Evolutionary conservation across 2,329 filamentous ascomycete genomes (phyloP).

Genomic region (Ophiostoma sp.): DNA sequence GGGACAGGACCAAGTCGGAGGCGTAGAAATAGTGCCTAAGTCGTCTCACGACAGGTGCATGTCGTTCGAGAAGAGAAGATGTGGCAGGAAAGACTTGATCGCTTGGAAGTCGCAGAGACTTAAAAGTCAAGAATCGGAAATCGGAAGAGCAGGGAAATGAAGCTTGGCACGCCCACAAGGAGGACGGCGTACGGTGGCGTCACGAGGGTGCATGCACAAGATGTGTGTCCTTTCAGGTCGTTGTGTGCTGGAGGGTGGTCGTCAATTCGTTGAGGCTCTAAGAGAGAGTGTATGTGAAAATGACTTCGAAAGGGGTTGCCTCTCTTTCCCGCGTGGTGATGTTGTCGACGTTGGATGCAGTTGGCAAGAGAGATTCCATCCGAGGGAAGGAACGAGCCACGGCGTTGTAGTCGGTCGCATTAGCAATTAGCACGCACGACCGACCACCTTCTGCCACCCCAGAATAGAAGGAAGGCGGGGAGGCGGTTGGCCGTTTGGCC

Average conservation of each 20-base stretch:
- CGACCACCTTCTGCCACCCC: slow-evolving; percentile 3
- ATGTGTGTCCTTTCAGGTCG: neutral
- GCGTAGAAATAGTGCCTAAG: neutral
- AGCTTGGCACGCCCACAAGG: neutral
- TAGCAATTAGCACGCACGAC: neutral
- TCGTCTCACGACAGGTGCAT: slow-evolving; percentile 11
- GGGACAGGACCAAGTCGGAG: neutral
- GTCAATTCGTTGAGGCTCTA: neutral
- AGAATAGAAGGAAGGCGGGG: slow-evolving; percentile 4
- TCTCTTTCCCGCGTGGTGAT: neutral
- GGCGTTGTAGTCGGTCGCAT: neutral
- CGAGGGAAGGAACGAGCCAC: slow-evolving; percentile 8
- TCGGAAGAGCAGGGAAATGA: neutral
- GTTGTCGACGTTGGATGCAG: neutral
- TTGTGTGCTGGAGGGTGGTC: neutral
- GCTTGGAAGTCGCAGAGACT: no score
- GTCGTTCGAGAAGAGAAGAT: neutral
- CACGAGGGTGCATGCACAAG: neutral
- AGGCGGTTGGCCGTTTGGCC: neutral
- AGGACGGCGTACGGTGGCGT: neutral
- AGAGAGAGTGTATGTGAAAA: neutral
- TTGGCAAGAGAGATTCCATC: neutral
- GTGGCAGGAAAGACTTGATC: neutral
- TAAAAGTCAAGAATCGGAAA: neutral
- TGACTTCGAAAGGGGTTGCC: neutral